Evolutionary conservation across 768 basidiomycete genomes (phyloP).

Genomic region (button mushroom (Agaricus bisporus)): DNA sequence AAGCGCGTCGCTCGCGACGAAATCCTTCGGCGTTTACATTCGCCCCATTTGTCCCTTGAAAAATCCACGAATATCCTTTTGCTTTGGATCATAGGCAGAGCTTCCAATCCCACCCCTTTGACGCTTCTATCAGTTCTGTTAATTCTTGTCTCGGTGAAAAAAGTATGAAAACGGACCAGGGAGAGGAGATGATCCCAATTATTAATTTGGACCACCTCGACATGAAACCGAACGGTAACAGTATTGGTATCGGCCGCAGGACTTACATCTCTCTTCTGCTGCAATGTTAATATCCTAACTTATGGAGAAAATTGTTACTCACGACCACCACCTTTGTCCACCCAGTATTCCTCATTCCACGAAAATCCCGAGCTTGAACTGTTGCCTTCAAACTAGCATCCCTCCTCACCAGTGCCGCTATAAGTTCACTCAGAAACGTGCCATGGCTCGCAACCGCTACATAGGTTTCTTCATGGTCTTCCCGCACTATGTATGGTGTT

Average conservation of each 20-base stretch:
- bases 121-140: slow-evolving; percentile 28
- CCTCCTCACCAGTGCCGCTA: slow-evolving; percentile 41
- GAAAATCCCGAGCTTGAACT: slow-evolving; percentile 18
- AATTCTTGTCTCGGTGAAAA: not conserved
- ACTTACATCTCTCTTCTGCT: not conserved
- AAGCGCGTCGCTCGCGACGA: not conserved
- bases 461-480: slow-evolving; percentile 30
- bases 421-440: slow-evolving; percentile 55
- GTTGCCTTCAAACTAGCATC: slow-evolving; percentile 8
- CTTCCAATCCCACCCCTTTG: slow-evolving; percentile 77
- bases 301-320: slow-evolving; percentile 14
- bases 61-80: slow-evolving; percentile 71
- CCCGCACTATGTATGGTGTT: slow-evolving; percentile 48
- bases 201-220: slow-evolving; percentile 49
- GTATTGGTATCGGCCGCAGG: not conserved
- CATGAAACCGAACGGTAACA: slow-evolving; percentile 20
- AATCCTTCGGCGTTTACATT: not conserved
- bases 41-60: slow-evolving; percentile 35
- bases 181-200: slow-evolving; percentile 46
- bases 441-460: slow-evolving; percentile 75
- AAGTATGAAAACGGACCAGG: slow-evolving; percentile 40
- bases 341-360: slow-evolving; percentile 60
- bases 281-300: not conserved
- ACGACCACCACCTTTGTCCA: slow-evolving; percentile 54
- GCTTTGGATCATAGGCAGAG: slow-evolving; percentile 63